Evolutionary conservation across 2,329 filamentous ascomycete species (phyloP).

Genomic region (Fusarium sp.): DNA sequence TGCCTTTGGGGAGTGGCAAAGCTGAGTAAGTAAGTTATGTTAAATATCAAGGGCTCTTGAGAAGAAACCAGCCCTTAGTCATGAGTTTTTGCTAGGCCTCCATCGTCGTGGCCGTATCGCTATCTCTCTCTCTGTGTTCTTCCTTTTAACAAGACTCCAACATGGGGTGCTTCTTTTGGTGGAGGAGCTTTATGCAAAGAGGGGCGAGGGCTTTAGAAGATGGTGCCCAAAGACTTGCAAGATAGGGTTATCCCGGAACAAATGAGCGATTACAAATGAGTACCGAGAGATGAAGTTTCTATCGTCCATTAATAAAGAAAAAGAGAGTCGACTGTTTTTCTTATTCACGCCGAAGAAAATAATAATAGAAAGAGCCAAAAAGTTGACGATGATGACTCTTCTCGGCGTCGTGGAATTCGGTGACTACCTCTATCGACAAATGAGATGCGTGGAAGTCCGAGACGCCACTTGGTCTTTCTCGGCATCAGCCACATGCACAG

Average conservation of each 20-base stretch:
- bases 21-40: conserved; percentile 16
- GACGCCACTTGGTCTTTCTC: conserved; percentile 10
- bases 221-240: conserved; percentile 5
- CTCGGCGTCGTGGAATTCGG: conserved; percentile 32
- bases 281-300: not conserved
- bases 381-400: conserved; percentile 32
- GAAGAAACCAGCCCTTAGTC: conserved; percentile 6
- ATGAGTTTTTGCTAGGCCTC: conserved; percentile 19
- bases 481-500: conserved; percentile 8
- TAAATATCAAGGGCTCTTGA: conserved; percentile 3
- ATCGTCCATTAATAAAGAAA: not conserved
- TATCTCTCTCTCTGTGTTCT: not conserved
- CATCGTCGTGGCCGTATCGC: conserved; percentile 15
- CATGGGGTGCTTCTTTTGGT: conserved; percentile 26
- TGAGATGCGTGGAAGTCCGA: conserved; percentile 17
- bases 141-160: conserved; percentile 28
- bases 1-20: conserved; percentile 15
- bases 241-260: conserved; percentile 13
- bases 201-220: conserved; percentile 30
- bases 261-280: not conserved
- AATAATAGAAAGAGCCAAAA: not conserved
- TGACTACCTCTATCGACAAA: conserved; percentile 21
- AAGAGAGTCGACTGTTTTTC: not conserved
- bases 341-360: conserved; percentile 3
- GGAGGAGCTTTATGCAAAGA: conserved; percentile 30